Percentiles rank a stretch among this genome's conserved stretches.
phyloP scores from a whole-genome alignment of 257 asterid genomes.

The Solanum tacnaense region DNA sequence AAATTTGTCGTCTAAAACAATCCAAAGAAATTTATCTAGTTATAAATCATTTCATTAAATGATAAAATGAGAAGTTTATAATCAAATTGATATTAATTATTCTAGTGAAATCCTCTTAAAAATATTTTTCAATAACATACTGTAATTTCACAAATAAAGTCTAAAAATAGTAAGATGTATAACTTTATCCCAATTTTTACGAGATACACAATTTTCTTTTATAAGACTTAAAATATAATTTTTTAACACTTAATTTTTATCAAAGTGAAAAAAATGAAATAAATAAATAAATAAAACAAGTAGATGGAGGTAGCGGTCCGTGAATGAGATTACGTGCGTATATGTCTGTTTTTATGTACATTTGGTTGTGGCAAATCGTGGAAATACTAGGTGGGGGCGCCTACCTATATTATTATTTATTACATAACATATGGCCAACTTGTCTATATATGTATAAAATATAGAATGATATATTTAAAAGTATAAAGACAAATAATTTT shows the following conservation, averaged over 20 bases:
- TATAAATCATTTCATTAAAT: too few species aligned
- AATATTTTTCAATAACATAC: too few species aligned
- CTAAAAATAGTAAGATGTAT: too few species aligned
- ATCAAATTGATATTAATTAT: not conserved
- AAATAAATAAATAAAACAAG: not conserved
- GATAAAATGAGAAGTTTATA: too few species aligned
- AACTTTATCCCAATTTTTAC: too few species aligned
- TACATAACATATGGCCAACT: not conserved
- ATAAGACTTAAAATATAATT: not conserved
- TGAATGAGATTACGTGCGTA: not conserved
- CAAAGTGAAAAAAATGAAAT: not conserved
- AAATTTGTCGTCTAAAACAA: not conserved
- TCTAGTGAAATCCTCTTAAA: not conserved
- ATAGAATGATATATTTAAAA: not conserved
- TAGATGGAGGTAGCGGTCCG: not conserved
- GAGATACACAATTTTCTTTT: too few species aligned
- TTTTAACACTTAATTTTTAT: not conserved
- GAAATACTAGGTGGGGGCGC: not conserved
- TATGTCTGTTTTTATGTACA: not conserved
- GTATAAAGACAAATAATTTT: not conserved
- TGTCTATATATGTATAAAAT: not conserved
- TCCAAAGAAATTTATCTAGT: too few species aligned
- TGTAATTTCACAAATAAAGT: accelerated
- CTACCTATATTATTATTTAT: not conserved
- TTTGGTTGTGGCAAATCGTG: not conserved